Percentiles rank a stretch among this genome's conserved stretches.
phyloP scores from a whole-genome alignment of 2,329 filamentous ascomycete genomes.

The Xylariaceae sp. region DNA sequence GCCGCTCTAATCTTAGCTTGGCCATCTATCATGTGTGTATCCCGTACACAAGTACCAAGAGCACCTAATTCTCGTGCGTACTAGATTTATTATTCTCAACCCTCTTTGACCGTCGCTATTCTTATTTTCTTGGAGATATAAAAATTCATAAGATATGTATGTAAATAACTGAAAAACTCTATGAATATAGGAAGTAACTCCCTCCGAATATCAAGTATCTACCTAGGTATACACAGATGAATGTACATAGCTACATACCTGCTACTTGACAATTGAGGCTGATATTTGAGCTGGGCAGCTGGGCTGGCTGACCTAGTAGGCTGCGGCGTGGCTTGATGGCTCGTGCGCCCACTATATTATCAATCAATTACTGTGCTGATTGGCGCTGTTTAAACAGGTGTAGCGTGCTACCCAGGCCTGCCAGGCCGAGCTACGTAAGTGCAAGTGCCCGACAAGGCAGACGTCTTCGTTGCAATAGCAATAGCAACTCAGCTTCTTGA shows the following conservation, averaged over 20 bases:
- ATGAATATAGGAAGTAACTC: too few relatives aligned
- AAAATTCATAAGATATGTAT: too few relatives aligned
- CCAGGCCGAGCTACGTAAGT: slow-evolving; percentile 22
- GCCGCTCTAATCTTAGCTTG: not conserved
- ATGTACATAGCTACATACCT: too few relatives aligned
- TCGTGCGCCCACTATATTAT: slow-evolving; percentile 12
- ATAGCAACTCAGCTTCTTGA: slow-evolving; percentile 2
- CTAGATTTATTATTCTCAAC: too few relatives aligned
- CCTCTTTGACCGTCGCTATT: too few relatives aligned
- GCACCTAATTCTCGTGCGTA: too few relatives aligned
- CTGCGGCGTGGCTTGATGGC: slow-evolving; percentile 9
- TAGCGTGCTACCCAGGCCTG: not conserved
- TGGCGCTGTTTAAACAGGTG: slow-evolving; percentile 3
- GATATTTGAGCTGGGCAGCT: not conserved
- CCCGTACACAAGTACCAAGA: too few relatives aligned
- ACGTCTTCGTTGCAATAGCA: slow-evolving; percentile 20
- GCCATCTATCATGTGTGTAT: not conserved
- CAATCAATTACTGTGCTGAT: slow-evolving; percentile 2
- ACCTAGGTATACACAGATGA: too few relatives aligned
- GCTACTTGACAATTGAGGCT: too few relatives aligned
- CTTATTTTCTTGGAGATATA: not conserved
- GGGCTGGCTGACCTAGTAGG: too few relatives aligned
- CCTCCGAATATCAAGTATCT: too few relatives aligned
- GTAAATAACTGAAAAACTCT: too few relatives aligned
- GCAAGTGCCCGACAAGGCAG: slow-evolving; percentile 9